Conservation (phyloP, 495 filamentous ascomycete genomes). For the Penicillium cataractarum region DNA sequence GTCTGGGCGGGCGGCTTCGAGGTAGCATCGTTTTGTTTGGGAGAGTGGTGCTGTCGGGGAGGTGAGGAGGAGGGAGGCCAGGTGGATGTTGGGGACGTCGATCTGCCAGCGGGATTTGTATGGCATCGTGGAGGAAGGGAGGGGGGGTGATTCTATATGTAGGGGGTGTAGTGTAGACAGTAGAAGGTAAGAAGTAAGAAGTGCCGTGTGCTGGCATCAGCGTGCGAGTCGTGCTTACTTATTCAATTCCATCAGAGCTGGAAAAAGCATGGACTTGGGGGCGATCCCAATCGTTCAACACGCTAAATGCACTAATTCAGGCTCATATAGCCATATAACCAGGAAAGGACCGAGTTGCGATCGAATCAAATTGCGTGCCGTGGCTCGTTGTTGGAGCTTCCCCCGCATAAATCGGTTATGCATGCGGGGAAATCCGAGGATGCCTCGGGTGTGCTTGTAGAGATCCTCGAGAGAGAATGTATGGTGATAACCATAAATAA, state of each 20-base stretch:
- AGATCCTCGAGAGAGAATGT: no score
- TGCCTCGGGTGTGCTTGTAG: conserved; percentile 12
- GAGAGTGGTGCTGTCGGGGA: conserved; percentile 51
- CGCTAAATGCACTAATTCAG: not conserved
- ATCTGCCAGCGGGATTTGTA: conserved; percentile 55
- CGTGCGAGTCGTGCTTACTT: not conserved
- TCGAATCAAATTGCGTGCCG: conserved; percentile 2
- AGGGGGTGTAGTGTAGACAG: not conserved
- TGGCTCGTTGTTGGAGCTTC: conserved; percentile 11
- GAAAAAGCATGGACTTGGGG: not conserved
- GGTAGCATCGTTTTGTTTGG: conserved; percentile 45
- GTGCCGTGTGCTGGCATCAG: not conserved
- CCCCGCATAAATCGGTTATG: conserved; percentile 39
- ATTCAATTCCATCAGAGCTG: not conserved
- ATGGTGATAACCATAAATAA: not conserved
- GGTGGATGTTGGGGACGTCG: conserved; percentile 50
- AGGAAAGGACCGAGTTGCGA: not conserved
- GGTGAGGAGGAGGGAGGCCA: conserved; percentile 54
- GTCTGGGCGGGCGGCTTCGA: conserved; percentile 60
- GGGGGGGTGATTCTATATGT: not conserved
- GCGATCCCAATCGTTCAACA: not conserved
- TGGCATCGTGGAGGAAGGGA: conserved; percentile 44
- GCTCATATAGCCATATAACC: conserved; percentile 12
- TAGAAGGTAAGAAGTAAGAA: not conserved
- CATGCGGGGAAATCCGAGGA: conserved; percentile 26